Base-by-base conservation (phyloP, 495 filamentous ascomycete genomes). In the Chaetomidium leptoderma region DNA sequence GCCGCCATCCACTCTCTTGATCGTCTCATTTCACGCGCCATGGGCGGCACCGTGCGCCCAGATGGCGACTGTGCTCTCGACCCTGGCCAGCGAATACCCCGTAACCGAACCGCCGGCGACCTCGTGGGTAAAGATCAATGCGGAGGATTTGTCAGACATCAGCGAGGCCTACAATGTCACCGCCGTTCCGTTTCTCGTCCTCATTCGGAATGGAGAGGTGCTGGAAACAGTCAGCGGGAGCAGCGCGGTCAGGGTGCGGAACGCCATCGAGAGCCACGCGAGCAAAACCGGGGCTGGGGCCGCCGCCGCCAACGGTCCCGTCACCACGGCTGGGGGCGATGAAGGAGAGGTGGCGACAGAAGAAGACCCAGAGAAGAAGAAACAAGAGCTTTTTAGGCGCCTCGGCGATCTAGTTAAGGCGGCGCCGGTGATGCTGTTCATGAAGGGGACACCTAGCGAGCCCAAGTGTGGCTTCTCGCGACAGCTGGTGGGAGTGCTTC, bases 41-140 rank as follows among this genome's bases (percentile, higher is more conserved):
- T 97, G 95, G 93, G 93, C 95, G n/a, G 90, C 88, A 29, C 93
- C 91, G 13, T 97, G 93, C 77, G 81, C 87, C 53, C 91, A 96
- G 73, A 96, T 96, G 91, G 81, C 83, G 61, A 85, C 82, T n/a
- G 86, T 96, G 54, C 85, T 99, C 56, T 75, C 80, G 64, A 86
- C 89, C 30, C 86, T 99, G 56, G 91, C 92, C 53, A 81, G 83
- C 60, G 87, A 91, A 61, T 92, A 93, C 74, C 82, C 88, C 50
- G 78, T 77, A 29, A 79, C 81, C 51, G 70, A 77, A 42, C 85
- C 88, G 19, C 83, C 79, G 2, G 74, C 79, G 36, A 83, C 90
- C 63, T 83, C 83, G 61, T 99, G 96, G 85, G 78, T 93, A 57
- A 85, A 83, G 63, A 80, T 97, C 75, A 86, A 96, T 72, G 91